These are phyloP conservation scores for Saccharomycopsis lassenensis DNA, from an alignment of 805 yeast genomes.

Conservation along the genomic window DNA sequence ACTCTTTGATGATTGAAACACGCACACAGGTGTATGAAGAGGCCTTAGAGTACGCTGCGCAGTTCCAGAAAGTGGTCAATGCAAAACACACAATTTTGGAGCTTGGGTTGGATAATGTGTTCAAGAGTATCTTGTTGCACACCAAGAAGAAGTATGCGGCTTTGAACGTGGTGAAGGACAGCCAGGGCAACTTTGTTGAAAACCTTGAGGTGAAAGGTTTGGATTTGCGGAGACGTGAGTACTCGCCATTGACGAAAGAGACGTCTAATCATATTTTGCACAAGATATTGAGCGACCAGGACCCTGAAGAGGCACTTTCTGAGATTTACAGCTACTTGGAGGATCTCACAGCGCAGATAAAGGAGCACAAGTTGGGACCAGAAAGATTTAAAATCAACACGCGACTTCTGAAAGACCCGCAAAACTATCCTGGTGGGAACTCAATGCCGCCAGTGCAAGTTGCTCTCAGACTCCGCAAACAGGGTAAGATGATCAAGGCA, in stretches of 20 bases:
- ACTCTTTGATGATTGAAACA: constrained; percentile 97
- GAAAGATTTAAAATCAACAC: constrained; percentile 73
- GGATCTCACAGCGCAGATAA: constrained; percentile 44
- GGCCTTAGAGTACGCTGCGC: constrained; percentile 74
- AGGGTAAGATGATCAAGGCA: constrained; percentile 78
- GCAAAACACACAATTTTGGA: constrained; percentile 81
- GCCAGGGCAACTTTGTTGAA: constrained; percentile 45
- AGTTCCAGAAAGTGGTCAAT: constrained; percentile 76
- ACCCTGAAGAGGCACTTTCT: constrained; percentile 63
- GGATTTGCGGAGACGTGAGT: constrained; percentile 96
- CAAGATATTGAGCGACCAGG: constrained; percentile 59
- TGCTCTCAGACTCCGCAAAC: constrained; percentile 68
- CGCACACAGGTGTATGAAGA: constrained; percentile 58
- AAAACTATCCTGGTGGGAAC: constrained; percentile 69
- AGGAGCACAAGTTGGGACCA: constrained; percentile 48
- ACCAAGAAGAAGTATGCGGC: constrained; percentile 99
- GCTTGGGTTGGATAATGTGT: constrained; percentile 91
- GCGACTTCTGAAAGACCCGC: constrained; percentile 82
- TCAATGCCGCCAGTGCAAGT: constrained; percentile 86
- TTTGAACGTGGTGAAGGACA: constrained; percentile 43
- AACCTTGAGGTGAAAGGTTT: constrained; percentile 86
- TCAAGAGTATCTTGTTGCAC: constrained; percentile 71
- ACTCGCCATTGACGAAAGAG: constrained; percentile 85
- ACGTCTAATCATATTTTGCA: constrained; percentile 66
- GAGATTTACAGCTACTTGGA: constrained; percentile 66